phyloP scores from a whole-genome alignment of 805 yeast genomes.

The Ogataea degrootiae region DNA sequence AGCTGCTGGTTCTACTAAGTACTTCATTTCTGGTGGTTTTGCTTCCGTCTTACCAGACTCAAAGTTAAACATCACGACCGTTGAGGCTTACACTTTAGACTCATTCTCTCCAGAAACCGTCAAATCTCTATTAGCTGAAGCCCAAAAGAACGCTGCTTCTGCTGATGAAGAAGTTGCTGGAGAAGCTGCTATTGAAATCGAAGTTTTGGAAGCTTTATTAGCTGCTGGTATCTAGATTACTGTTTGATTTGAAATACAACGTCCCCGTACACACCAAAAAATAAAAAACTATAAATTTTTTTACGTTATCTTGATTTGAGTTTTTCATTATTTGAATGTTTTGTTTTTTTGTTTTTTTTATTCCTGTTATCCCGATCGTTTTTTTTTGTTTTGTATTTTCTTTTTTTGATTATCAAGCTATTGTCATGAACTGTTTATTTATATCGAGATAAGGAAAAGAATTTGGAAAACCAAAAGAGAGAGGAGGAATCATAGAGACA shows the following conservation, averaged over 20 bases:
- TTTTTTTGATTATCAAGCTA: no score
- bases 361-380: no score
- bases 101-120: constrained; percentile 78
- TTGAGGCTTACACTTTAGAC: constrained; percentile 91
- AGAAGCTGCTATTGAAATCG: constrained; percentile 92
- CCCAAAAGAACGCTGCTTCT: constrained; percentile 83
- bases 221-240: constrained; percentile 41
- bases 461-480: no score
- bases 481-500: no score
- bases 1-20: constrained; percentile 67
- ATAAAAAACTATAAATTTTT: neutral
- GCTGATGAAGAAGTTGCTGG: constrained; percentile 87
- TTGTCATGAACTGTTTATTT: no score
- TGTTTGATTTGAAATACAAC: neutral
- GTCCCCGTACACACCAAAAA: neutral
- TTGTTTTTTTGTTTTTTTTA: no score
- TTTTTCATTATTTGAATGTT: no score
- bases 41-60: constrained; percentile 96
- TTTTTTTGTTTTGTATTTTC: no score
- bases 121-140: constrained; percentile 80
- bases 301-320: neutral
- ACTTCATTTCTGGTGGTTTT: constrained; percentile 92
- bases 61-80: constrained; percentile 81
- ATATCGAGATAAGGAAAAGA: no score
- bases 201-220: constrained; percentile 92